Percentiles rank a stretch among this genome's conserved stretches.
Conservation (phyloP, 768 basidiomycete genomes). For the Agrocybe pediades region DNA sequence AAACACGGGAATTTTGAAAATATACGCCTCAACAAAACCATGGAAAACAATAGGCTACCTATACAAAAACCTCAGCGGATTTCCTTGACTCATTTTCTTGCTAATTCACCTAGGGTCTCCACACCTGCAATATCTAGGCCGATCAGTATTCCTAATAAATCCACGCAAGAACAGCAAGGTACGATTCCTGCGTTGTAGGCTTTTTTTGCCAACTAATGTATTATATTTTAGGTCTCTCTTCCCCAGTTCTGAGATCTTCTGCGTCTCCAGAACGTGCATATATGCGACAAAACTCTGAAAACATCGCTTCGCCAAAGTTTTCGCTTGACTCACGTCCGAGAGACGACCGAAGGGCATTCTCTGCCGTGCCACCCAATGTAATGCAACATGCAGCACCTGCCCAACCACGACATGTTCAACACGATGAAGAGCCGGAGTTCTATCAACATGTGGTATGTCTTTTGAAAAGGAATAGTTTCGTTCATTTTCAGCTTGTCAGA, state of each 20-base stretch:
- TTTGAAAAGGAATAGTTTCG: neutral
- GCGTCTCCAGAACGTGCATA: constrained; percentile 24
- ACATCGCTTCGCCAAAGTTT: neutral
- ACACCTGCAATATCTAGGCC: constrained; percentile 6
- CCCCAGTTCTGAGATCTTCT: constrained; percentile 6
- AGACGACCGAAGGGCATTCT: too few relatives aligned
- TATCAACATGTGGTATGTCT: too few relatives aligned
- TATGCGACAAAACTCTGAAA: constrained; percentile 17
- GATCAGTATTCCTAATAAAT: neutral
- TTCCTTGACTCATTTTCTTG: constrained; percentile 10
- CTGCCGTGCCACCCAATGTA: too few relatives aligned
- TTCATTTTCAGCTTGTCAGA: neutral
- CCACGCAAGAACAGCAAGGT: neutral
- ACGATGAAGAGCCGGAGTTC: neutral
- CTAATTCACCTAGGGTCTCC: constrained; percentile 8
- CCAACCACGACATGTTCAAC: too few relatives aligned
- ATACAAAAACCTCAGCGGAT: constrained; percentile 5
- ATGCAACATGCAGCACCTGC: too few relatives aligned
- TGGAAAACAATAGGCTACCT: neutral
- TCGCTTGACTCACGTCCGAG: too few relatives aligned
- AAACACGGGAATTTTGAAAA: constrained; percentile 1
- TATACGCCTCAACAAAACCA: neutral
- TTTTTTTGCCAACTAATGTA: too few relatives aligned
- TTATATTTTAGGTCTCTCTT: constrained; percentile 14
- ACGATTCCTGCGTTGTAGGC: neutral